Percentiles rank a stretch among this genome's conserved stretches.
Evolutionary conservation across 371 early-diverging fungal genomes (phyloP).

Genomic region (Batkoa obscura): DNA sequence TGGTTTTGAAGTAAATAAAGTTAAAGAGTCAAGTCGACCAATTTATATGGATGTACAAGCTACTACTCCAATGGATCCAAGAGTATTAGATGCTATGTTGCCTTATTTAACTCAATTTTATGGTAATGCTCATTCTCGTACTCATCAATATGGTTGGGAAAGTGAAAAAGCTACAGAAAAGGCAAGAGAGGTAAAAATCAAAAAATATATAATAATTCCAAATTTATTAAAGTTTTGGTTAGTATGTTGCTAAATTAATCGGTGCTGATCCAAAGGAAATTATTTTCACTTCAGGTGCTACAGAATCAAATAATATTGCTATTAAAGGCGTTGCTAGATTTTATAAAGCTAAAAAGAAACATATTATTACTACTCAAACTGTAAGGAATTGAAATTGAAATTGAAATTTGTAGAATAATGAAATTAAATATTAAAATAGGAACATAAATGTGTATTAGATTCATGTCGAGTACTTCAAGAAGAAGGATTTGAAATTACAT

Average conservation of each 20-base stretch:
- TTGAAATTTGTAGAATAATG: too few species aligned
- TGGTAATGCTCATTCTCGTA: conserved; percentile 98
- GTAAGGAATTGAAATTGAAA: too few species aligned
- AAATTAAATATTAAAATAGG: conserved; percentile 32
- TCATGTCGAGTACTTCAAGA: conserved; percentile 95
- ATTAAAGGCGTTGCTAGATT: conserved; percentile 96
- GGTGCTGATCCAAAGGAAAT: conserved; percentile 97
- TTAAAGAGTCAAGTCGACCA: too few species aligned
- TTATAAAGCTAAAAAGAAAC: conserved; percentile 85
- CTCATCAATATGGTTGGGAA: conserved; percentile 98
- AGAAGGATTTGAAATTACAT: conserved; percentile 97
- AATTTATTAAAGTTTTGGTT: conserved; percentile 3
- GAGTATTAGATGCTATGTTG: conserved; percentile 95
- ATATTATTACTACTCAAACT: conserved; percentile 96
- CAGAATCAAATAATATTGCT: conserved; percentile 96
- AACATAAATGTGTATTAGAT: conserved; percentile 99
- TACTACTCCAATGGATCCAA: conserved; percentile 94
- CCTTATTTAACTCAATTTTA: conserved; percentile 87
- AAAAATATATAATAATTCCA: background rate
- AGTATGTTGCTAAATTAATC: conserved; percentile 84
- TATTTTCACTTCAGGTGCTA: conserved; percentile 97
- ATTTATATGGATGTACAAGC: conserved; percentile 96
- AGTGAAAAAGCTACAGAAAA: conserved; percentile 87
- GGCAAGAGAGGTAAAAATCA: conserved; percentile 49
- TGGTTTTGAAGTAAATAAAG: too few species aligned